A percentile compares a stretch with the other conserved stretches of the same genome.
Evolutionary conservation across 495 filamentous ascomycete species (phyloP).

Genomic region (Apodospora peruviana): DNA sequence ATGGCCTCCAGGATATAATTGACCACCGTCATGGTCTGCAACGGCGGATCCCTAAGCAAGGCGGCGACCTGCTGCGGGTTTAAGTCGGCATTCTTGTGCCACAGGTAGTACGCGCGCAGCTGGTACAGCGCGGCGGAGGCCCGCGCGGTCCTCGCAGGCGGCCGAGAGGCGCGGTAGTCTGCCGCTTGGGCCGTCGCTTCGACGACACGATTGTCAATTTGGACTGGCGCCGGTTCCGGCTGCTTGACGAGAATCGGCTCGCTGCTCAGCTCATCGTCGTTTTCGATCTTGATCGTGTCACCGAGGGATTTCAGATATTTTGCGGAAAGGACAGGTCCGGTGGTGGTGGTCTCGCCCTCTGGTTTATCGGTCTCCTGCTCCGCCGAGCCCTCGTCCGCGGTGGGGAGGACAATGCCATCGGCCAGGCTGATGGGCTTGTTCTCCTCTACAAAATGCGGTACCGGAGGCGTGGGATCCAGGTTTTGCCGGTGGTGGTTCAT

Average conservation of each 20-base stretch:
- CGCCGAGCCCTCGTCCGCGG: slow-evolving; percentile 25
- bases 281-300: slow-evolving; percentile 12
- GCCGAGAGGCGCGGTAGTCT: slow-evolving; percentile 22
- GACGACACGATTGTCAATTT: slow-evolving; percentile 28
- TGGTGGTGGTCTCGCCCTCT: slow-evolving; percentile 1
- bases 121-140: slow-evolving; percentile 17
- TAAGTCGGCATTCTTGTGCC: slow-evolving; percentile 45
- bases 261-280: slow-evolving; percentile 14
- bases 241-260: slow-evolving; percentile 9
- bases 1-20: slow-evolving; percentile 44
- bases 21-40: slow-evolving; percentile 43
- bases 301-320: slow-evolving; percentile 12
- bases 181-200: slow-evolving; percentile 30
- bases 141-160: neutral
- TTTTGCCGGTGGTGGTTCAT: slow-evolving; percentile 61
- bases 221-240: neutral
- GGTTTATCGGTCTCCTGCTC: slow-evolving; percentile 7
- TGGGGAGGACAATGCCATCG: slow-evolving; percentile 25
- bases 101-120: slow-evolving; percentile 59
- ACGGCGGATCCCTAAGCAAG: slow-evolving; percentile 50
- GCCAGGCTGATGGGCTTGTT: slow-evolving; percentile 53
- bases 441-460: slow-evolving; percentile 61
- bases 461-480: slow-evolving; percentile 63
- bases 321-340: slow-evolving; percentile 5
- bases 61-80: slow-evolving; percentile 38